Conservation (phyloP, 371 early-diverging fungal genomes). For the Phascolomyces articulosus region DNA sequence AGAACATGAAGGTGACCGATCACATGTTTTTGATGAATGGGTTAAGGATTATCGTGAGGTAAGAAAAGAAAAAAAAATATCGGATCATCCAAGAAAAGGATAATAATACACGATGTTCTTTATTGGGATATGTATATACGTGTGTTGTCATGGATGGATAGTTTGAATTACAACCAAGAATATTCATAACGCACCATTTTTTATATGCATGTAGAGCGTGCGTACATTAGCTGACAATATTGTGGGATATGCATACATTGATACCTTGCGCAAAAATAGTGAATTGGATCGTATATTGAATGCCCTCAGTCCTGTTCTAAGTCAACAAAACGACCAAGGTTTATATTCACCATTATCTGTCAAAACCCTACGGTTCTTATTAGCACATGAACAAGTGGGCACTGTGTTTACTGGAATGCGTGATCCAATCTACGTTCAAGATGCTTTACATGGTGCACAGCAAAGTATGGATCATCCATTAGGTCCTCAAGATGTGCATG, state of each 20-base stretch:
- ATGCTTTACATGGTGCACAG: conserved; percentile 47
- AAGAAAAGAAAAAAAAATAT: neutral
- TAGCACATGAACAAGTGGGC: conserved; percentile 59
- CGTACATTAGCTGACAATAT: conserved; percentile 41
- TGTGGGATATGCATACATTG: conserved; percentile 54
- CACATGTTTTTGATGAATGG: conserved; percentile 34
- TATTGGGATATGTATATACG: neutral
- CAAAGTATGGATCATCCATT: conserved; percentile 13
- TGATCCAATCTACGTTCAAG: conserved; percentile 62
- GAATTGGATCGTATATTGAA: conserved; percentile 68
- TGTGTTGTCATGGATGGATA: too few relatives aligned
- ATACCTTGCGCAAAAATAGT: conserved; percentile 64
- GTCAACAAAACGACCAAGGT: conserved; percentile 21
- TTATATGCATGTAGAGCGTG: conserved; percentile 24
- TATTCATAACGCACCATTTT: too few relatives aligned
- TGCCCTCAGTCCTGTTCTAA: conserved; percentile 51
- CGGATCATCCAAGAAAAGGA: too few relatives aligned
- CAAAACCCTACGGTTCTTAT: conserved; percentile 49
- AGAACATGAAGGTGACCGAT: conserved; percentile 17
- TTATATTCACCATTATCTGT: conserved; percentile 60
- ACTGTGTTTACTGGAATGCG: conserved; percentile 80
- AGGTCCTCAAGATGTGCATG: conserved; percentile 29
- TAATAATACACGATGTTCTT: too few relatives aligned
- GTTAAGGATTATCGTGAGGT: conserved; percentile 44
- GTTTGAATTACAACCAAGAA: too few relatives aligned